Base-by-base conservation (phyloP, 306 rosid genomes). In the Adenanthera pavonina region DNA sequence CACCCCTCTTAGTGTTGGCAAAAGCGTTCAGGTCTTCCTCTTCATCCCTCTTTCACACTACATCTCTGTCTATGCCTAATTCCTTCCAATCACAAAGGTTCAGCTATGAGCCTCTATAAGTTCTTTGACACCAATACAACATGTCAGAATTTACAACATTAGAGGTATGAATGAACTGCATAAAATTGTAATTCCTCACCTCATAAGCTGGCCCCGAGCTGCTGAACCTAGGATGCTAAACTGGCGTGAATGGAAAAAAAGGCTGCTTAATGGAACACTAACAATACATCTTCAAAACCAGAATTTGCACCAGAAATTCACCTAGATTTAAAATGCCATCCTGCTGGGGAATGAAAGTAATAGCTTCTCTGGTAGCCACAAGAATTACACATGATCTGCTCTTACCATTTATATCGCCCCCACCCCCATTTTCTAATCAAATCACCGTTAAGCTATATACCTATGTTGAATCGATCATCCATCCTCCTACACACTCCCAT, bases 1-100 rank as follows among this genome's bases (percentile, higher is more conserved):
- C 33, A 47, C 81, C 14, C 99, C 99, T 51, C 68, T 93, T 41
- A 81, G 12, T 43, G 69, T 87, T 12, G 99, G 99, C 72, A 92
- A 74, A 83, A 86, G 92, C 77, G 87, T 95, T 70, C 99, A 94
- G 94, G 98, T 84, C 12, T 20, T 10, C 2, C 78, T 14, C 19
- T 34, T 62, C 44, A 8, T 14, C 36, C 69, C 8, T 6, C 17
- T 62, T 13, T 33, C 38, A 6, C 13, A 19, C 6, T 41, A 41
- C 46, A 41, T 41, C 46, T 41, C 46, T 41, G 6, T 41, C 46
- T 41, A 6, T 41, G 46, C 46, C 1, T 7, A 41, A 41, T 17
- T 53, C 7, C 2, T 53, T 53, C 59, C 20, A 0, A 16, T 3
- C 8, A 53, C n/a, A 51, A 51, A 14, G 7, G 16, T 51, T 51